Percentiles rank a stretch among this genome's conserved stretches.
Evolutionary conservation across 2,329 filamentous ascomycete species (phyloP).

Genomic region (Dryadomyces quercus-mongolicae): DNA sequence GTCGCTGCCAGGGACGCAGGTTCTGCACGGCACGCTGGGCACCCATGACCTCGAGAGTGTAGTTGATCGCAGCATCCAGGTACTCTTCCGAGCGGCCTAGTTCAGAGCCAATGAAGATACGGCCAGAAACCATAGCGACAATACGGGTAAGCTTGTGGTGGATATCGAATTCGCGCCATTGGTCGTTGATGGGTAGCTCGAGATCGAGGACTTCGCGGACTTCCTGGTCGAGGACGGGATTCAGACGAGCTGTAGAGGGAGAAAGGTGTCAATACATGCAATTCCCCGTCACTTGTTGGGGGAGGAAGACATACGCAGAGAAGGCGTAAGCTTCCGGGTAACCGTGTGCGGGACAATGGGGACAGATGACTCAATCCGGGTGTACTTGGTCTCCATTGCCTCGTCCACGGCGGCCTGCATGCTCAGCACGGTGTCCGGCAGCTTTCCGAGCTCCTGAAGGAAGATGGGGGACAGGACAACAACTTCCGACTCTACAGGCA

Average conservation of each 20-base stretch:
- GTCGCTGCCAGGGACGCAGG: conserved; percentile 21
- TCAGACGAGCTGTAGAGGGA: conserved; percentile 15
- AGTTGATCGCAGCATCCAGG: conserved; percentile 33
- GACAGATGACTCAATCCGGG: conserved; percentile 16
- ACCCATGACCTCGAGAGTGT: conserved; percentile 27
- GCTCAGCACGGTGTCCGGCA: conserved; percentile 21
- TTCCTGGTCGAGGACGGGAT: conserved; percentile 25
- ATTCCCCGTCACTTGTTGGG: neutral
- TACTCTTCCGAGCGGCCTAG: conserved; percentile 31
- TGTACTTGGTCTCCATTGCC: conserved; percentile 22
- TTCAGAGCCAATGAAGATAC: conserved; percentile 34
- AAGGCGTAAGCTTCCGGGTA: conserved; percentile 21
- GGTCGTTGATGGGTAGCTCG: conserved; percentile 22
- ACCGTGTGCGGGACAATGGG: conserved; percentile 18
- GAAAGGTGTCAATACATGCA: neutral
- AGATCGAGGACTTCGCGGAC: conserved; percentile 20
- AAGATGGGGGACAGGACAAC: conserved; percentile 20
- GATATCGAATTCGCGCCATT: conserved; percentile 29
- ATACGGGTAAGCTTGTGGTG: conserved; percentile 29
- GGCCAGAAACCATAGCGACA: conserved; percentile 32
- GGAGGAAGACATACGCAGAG: conserved; percentile 15
- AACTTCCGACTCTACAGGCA: conserved; percentile 11
- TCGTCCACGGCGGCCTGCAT: conserved; percentile 17
- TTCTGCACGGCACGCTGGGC: conserved; percentile 19
- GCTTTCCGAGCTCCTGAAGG: conserved; percentile 19